Conservation (phyloP, 2,329 filamentous ascomycete genomes). For the Claviceps maximensis region DNA sequence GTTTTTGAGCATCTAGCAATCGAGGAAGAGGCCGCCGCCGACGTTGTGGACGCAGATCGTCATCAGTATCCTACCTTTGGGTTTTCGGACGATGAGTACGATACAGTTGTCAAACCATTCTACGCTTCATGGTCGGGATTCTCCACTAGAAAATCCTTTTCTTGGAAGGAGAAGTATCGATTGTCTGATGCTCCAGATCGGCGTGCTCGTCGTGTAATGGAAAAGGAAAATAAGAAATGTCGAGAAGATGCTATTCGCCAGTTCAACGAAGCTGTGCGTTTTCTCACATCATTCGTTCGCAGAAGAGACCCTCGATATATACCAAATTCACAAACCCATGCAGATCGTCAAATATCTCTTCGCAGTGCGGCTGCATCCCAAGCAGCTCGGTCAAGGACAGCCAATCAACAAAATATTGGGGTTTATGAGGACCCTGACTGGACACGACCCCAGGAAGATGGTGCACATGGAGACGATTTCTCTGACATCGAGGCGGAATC, state of each 20-base stretch:
- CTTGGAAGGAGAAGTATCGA: slow-evolving; percentile 79
- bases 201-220: slow-evolving; percentile 69
- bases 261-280: slow-evolving; percentile 85
- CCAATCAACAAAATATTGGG: slow-evolving; percentile 61
- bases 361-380: slow-evolving; percentile 72
- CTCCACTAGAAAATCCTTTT: slow-evolving; percentile 70
- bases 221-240: slow-evolving; percentile 82
- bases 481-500: slow-evolving; percentile 43
- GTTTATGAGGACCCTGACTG: slow-evolving; percentile 59
- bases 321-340: slow-evolving; percentile 62
- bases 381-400: slow-evolving; percentile 68
- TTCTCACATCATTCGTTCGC: slow-evolving; percentile 74
- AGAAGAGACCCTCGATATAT: slow-evolving; percentile 84
- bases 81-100: slow-evolving; percentile 57
- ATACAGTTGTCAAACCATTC: slow-evolving; percentile 65
- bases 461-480: slow-evolving; percentile 46
- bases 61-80: slow-evolving; percentile 75
- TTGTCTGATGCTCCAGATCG: slow-evolving; percentile 80
- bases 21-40: slow-evolving; percentile 66
- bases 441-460: slow-evolving; percentile 48
- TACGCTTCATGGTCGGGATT: slow-evolving; percentile 74
- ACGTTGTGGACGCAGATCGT: slow-evolving; percentile 48
- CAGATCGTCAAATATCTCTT: slow-evolving; percentile 64
- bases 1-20: slow-evolving; percentile 68
- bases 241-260: slow-evolving; percentile 73